Evolutionary conservation across 768 basidiomycete species (phyloP).

Genomic region (Tulasnella sp.): DNA sequence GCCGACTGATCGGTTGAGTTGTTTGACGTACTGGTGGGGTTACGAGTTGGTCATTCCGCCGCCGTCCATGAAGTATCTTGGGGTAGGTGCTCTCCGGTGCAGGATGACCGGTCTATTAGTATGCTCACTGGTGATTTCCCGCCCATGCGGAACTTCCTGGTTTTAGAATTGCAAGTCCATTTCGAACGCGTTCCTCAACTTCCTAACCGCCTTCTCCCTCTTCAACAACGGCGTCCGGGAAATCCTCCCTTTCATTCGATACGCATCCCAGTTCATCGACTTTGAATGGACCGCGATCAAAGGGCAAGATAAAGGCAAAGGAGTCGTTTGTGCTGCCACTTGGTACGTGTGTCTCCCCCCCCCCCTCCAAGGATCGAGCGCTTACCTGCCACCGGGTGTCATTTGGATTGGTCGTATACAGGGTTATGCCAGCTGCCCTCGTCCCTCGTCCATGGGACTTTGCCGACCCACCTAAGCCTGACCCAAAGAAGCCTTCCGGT

Average conservation of each 20-base stretch:
- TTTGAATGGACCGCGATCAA: slow-evolving; percentile 66
- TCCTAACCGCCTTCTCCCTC: slow-evolving; percentile 67
- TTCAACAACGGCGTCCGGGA: slow-evolving; percentile 73
- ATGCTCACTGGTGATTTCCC: neutral
- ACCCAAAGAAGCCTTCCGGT: neutral
- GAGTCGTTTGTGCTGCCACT: slow-evolving; percentile 86
- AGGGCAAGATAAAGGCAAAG: slow-evolving; percentile 60
- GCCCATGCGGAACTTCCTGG: neutral
- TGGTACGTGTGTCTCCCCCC: slow-evolving; percentile 59
- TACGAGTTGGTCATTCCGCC: slow-evolving; percentile 72
- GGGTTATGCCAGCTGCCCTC: slow-evolving; percentile 76
- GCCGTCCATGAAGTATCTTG: slow-evolving; percentile 58
- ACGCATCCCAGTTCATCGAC: slow-evolving; percentile 73
- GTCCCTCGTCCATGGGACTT: slow-evolving; percentile 76
- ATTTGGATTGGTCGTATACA: slow-evolving; percentile 31
- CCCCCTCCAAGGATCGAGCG: neutral
- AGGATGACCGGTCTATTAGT: neutral
- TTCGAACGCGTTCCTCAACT: slow-evolving; percentile 59
- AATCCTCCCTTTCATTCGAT: slow-evolving; percentile 78
- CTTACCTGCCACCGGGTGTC: neutral
- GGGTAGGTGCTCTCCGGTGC: slow-evolving; percentile 40
- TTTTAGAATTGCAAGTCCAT: slow-evolving; percentile 53
- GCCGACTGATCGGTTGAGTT: slow-evolving; percentile 70
- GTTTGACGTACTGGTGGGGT: slow-evolving; percentile 90
- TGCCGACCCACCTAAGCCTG: slow-evolving; percentile 40